Conservation (phyloP, 2,329 filamentous ascomycete species). For the Pseudogymnoascus sp. region DNA sequence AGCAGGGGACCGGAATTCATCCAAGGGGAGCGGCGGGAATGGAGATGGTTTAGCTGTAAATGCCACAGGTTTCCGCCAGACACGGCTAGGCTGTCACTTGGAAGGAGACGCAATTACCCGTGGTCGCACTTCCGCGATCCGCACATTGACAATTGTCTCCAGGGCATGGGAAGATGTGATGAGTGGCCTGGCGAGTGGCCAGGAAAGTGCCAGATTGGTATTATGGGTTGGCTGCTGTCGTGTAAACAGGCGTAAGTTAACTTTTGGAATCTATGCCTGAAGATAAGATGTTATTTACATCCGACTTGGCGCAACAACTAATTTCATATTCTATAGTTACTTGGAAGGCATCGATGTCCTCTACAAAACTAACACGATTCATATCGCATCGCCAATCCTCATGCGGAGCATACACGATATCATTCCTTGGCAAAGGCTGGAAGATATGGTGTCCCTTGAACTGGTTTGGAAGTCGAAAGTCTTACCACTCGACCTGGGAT, state of each 20-base stretch:
- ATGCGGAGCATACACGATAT: neutral
- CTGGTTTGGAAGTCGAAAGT: neutral
- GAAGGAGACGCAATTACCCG: neutral
- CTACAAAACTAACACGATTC: slow-evolving; percentile 6
- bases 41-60: neutral
- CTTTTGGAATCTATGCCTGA: neutral
- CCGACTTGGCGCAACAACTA: neutral
- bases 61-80: neutral
- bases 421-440: neutral
- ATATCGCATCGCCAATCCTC: neutral
- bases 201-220: neutral
- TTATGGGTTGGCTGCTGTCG: neutral
- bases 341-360: neutral
- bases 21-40: neutral
- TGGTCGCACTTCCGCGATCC: neutral
- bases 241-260: neutral
- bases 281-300: neutral
- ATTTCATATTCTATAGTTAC: neutral
- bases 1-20: neutral
- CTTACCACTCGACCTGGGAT: neutral
- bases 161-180: neutral
- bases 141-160: neutral
- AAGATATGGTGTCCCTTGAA: neutral
- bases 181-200: neutral
- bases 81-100: neutral